phyloP scores from a whole-genome alignment of 1,284 basidiomycete genomes.

The Tylopilus microsporus region DNA sequence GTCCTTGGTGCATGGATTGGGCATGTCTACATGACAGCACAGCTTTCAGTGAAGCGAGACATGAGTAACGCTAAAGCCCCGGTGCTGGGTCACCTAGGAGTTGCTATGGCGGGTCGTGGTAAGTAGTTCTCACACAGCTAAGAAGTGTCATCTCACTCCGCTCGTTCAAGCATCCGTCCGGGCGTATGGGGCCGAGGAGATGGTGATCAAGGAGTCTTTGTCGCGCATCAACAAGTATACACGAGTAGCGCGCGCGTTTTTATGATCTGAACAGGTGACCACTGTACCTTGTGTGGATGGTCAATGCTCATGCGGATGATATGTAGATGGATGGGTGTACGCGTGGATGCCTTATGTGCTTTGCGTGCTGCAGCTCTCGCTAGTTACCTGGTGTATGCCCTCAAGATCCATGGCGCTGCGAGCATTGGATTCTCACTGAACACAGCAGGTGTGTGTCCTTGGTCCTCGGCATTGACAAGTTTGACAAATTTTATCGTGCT shows the following conservation, averaged over 20 bases:
- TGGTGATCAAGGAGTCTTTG: not conserved
- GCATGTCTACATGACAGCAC: constrained; percentile 28
- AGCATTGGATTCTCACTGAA: constrained; percentile 35
- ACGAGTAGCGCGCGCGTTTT: constrained; percentile 36
- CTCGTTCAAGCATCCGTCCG: not conserved
- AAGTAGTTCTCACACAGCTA: constrained; percentile 31
- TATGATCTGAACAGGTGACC: constrained; percentile 46
- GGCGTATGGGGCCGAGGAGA: not conserved
- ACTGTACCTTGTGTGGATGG: not conserved
- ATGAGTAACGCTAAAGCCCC: constrained; percentile 45
- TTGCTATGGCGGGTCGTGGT: constrained; percentile 49
- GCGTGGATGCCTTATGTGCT: constrained; percentile 42
- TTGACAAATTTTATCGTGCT: constrained; percentile 32
- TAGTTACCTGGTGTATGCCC: not conserved
- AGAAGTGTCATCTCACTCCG: not conserved
- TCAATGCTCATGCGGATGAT: constrained; percentile 1
- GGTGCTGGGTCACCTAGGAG: constrained; percentile 41
- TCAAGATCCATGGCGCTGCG: not conserved
- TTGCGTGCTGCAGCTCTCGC: not conserved
- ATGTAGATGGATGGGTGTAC: constrained; percentile 50
- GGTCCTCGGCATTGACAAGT: not conserved
- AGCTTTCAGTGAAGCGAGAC: constrained; percentile 44
- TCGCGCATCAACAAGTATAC: constrained; percentile 1
- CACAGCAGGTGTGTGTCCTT: constrained; percentile 33
- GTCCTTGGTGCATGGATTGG: constrained; percentile 43